Conservation (phyloP, 495 filamentous ascomycete species). For the Chaetomium cochliodes region DNA sequence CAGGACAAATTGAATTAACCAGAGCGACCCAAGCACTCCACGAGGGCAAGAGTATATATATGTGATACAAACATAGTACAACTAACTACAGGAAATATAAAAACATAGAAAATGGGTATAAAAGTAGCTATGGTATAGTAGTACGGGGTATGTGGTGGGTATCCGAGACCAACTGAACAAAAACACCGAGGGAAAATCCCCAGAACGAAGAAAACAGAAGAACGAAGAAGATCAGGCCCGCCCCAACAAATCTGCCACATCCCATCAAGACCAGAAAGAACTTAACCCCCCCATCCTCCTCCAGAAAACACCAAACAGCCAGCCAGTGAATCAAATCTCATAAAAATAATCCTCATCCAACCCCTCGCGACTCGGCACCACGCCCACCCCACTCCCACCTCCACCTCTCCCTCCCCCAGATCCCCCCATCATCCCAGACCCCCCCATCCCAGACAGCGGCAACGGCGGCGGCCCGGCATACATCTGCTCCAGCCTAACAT, state of each 20-base stretch:
- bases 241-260: not conserved
- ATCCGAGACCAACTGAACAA: constrained; percentile 13
- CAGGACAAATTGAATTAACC: too few relatives aligned
- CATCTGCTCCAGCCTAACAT: constrained; percentile 81
- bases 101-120: constrained; percentile 18
- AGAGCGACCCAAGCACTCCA: not conserved
- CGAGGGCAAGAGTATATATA: not conserved
- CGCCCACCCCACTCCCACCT: constrained; percentile 31
- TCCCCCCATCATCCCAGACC: not conserved
- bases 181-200: not conserved
- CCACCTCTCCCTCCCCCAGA: not conserved
- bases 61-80: not conserved
- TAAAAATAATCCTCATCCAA: constrained; percentile 71
- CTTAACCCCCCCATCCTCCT: not conserved
- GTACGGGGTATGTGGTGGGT: constrained; percentile 3
- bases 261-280: not conserved
- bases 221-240: constrained; percentile 25
- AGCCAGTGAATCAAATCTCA: constrained; percentile 59
- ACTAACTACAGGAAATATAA: not conserved
- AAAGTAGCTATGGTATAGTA: constrained; percentile 10
- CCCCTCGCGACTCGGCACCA: constrained; percentile 59
- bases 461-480: constrained; percentile 49
- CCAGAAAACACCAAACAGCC: not conserved
- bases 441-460: too few relatives aligned
- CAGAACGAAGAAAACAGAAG: constrained; percentile 31